Evolutionary conservation across 2,329 filamentous ascomycete species (phyloP).

Genomic region (Pseudogymnoascus sp.): DNA sequence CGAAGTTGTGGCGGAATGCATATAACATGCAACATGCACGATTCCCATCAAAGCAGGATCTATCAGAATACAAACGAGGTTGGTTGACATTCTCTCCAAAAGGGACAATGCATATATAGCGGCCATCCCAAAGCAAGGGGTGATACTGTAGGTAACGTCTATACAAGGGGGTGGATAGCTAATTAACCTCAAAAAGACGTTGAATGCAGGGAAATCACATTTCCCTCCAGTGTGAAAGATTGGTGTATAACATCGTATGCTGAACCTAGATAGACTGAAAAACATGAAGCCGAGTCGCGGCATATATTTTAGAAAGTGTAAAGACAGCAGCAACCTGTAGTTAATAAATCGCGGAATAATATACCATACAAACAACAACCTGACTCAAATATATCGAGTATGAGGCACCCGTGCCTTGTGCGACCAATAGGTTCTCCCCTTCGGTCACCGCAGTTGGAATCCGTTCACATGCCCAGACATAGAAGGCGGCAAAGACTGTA

Average conservation of each 20-base stretch:
- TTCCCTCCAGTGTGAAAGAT: background rate
- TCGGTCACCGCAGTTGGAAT: background rate
- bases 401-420: background rate
- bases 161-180: background rate
- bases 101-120: background rate
- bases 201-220: background rate
- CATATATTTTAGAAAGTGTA: background rate
- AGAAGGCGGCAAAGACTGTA: background rate
- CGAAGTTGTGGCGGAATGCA: background rate
- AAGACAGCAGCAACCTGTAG: background rate
- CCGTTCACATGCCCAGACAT: background rate
- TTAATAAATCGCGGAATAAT: background rate
- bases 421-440: background rate
- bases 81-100: background rate
- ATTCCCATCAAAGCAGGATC: background rate
- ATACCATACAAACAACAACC: background rate
- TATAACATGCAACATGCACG: background rate
- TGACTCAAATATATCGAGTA: background rate
- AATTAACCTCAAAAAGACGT: background rate
- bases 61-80: background rate
- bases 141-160: background rate
- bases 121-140: background rate
- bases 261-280: background rate
- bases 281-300: background rate
- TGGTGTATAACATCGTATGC: background rate